Evolutionary conservation across 768 basidiomycete species (phyloP).

Genomic region (Podaxis sp.): DNA sequence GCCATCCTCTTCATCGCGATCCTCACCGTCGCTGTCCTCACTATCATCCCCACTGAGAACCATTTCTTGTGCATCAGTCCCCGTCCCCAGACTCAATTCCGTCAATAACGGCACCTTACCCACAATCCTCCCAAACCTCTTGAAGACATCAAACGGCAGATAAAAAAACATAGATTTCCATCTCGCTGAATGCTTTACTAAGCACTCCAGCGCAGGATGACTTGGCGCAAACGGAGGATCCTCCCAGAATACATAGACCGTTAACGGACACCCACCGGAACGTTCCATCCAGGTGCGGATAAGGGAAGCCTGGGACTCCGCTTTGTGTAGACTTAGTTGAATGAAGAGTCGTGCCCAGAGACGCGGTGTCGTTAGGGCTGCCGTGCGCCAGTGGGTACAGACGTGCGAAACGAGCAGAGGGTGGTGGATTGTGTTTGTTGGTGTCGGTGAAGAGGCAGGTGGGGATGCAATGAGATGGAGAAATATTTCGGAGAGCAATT

Average conservation of each 20-base stretch:
- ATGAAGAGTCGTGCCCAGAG: conserved; percentile 38
- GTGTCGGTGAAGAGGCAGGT: conserved; percentile 23
- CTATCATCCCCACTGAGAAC: conserved; percentile 2
- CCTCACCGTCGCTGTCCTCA: background rate
- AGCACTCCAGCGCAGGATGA: conserved; percentile 26
- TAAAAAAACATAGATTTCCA: conserved; percentile 32
- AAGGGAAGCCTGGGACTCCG: conserved; percentile 18
- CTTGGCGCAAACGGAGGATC: conserved; percentile 21
- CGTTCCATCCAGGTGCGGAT: conserved; percentile 29
- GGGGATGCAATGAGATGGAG: conserved; percentile 28
- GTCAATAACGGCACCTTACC: conserved; percentile 25
- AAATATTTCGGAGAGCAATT: conserved; percentile 39
- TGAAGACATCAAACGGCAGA: conserved; percentile 27
- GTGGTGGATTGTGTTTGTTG: conserved; percentile 29
- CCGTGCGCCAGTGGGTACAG: conserved; percentile 35
- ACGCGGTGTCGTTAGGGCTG: conserved; percentile 33
- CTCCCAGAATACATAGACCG: conserved; percentile 30
- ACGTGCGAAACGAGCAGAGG: conserved; percentile 36
- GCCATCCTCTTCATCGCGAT: background rate
- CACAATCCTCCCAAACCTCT: conserved; percentile 22
- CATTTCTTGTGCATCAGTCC: conserved; percentile 19
- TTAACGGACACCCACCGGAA: conserved; percentile 28
- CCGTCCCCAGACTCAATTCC: conserved; percentile 28
- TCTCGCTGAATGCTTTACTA: conserved; percentile 25
- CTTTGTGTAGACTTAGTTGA: conserved; percentile 19